Evolutionary conservation across 2,329 filamentous ascomycete species (phyloP).

Genomic region (Mycosphaerella arachidis): DNA sequence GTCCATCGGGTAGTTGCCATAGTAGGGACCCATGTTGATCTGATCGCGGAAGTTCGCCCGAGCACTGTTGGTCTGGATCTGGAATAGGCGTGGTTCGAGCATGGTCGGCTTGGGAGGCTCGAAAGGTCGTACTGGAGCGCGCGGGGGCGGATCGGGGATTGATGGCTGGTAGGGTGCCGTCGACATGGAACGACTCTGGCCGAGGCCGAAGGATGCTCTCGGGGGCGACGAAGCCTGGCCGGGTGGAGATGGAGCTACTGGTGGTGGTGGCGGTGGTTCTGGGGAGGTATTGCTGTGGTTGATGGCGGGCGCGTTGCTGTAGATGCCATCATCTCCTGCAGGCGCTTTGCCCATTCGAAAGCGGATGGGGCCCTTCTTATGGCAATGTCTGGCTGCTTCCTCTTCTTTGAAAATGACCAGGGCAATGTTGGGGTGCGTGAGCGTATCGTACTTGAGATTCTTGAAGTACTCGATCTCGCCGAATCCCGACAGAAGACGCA

Average conservation of each 20-base stretch:
- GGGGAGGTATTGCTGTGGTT: constrained; percentile 3
- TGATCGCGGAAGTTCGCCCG: constrained; percentile 39
- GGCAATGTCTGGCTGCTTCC: constrained; percentile 38
- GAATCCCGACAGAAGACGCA: constrained; percentile 46
- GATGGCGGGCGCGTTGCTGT: background rate
- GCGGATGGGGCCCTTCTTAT: constrained; percentile 43
- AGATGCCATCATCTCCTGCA: background rate
- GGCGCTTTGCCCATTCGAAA: constrained; percentile 39
- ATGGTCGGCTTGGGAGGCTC: constrained; percentile 12
- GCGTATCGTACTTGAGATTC: constrained; percentile 45
- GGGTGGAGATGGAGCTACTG: background rate
- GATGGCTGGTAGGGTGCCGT: constrained; percentile 6
- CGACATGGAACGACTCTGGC: constrained; percentile 17
- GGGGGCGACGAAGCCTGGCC: background rate
- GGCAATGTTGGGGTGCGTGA: constrained; percentile 38
- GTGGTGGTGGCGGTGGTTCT: background rate
- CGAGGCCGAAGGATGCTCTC: constrained; percentile 10
- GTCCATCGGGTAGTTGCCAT: constrained; percentile 30
- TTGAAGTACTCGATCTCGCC: constrained; percentile 48
- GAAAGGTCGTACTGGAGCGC: constrained; percentile 14
- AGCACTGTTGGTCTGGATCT: constrained; percentile 38
- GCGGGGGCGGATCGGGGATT: constrained; percentile 11
- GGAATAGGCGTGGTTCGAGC: constrained; percentile 34
- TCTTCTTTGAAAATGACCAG: constrained; percentile 45
- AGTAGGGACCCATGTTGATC: constrained; percentile 34